A percentile compares a stretch with the other conserved stretches of the same genome.
Conservation (phyloP, 2,329 filamentous ascomycete species). For the Alternaria ventricosa region DNA sequence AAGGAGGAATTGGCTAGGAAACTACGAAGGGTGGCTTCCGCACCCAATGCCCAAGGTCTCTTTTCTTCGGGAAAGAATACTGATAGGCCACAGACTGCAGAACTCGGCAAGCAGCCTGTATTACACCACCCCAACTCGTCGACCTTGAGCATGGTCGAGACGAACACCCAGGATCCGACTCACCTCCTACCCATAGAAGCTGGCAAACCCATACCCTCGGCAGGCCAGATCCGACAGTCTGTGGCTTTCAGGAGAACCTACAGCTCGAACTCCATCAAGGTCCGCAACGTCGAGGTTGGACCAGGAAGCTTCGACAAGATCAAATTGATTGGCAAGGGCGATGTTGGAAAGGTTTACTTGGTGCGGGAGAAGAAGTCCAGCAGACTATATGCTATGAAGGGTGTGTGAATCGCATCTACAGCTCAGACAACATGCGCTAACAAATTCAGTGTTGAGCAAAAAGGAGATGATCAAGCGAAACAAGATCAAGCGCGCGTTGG, state of each 20-base stretch:
- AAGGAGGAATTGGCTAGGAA: slow-evolving; percentile 96
- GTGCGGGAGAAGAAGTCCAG: slow-evolving; percentile 98
- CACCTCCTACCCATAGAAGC: slow-evolving; percentile 45
- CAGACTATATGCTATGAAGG: slow-evolving; percentile 97
- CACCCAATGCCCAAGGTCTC: slow-evolving; percentile 93
- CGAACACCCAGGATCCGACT: slow-evolving; percentile 37
- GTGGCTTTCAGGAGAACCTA: slow-evolving; percentile 92
- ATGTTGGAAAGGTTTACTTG: slow-evolving; percentile 97
- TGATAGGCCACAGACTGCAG: slow-evolving; percentile 79
- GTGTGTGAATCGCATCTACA: slow-evolving; percentile 56
- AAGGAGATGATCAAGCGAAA: slow-evolving; percentile 99
- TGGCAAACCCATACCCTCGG: slow-evolving; percentile 65
- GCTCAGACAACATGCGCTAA: slow-evolving; percentile 30
- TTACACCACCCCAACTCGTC: slow-evolving; percentile 62
- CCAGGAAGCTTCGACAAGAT: slow-evolving; percentile 99
- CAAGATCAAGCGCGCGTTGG: slow-evolving; percentile 98
- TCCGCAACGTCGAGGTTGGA: slow-evolving; percentile 93
- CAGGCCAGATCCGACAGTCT: slow-evolving; percentile 68
- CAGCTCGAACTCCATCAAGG: slow-evolving; percentile 99
- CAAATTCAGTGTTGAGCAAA: slow-evolving; percentile 83
- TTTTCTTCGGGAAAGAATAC: slow-evolving; percentile 64
- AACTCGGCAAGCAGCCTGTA: slow-evolving; percentile 83
- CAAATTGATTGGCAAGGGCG: slow-evolving; percentile 97
- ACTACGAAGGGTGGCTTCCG: slow-evolving; percentile 90
- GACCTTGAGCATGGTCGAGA: slow-evolving; percentile 62